Percentiles rank a stretch among this genome's conserved stretches.
Conservation (phyloP, 2,329 filamentous ascomycete species). For the Fusarium sp. region DNA sequence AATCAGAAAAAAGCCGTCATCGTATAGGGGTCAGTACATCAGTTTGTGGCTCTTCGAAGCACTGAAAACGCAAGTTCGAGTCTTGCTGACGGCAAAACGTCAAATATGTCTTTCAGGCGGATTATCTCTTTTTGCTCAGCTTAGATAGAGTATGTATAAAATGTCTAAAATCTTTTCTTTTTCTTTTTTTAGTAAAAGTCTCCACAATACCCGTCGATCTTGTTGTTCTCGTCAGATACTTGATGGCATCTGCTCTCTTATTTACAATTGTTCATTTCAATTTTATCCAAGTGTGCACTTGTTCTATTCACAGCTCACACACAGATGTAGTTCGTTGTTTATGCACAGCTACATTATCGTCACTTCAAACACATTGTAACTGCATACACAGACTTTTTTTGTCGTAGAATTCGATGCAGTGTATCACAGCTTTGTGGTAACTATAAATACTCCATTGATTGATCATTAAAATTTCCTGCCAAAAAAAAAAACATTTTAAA, state of each 20-base stretch:
- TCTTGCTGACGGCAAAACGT: constrained; percentile 25
- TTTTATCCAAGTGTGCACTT: no score
- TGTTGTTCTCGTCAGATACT: no score
- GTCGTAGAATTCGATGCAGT: background rate
- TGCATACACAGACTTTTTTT: background rate
- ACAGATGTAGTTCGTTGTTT: background rate
- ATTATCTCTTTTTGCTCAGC: background rate
- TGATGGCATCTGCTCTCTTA: no score
- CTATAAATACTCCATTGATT: background rate
- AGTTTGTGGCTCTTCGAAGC: constrained; percentile 25
- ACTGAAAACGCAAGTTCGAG: constrained; percentile 33
- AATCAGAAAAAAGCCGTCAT: constrained; percentile 15
- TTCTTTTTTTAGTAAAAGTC: no score
- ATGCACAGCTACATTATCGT: background rate
- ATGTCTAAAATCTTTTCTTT: no score
- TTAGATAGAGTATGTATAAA: no score
- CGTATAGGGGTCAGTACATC: constrained; percentile 32
- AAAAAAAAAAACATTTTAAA: no score
- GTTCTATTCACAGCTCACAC: background rate
- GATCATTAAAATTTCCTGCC: background rate
- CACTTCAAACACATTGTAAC: background rate
- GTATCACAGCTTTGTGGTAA: background rate
- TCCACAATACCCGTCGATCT: no score
- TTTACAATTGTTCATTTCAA: no score
- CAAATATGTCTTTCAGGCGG: background rate